Evolutionary conservation across 768 basidiomycete species (phyloP), one percentile per base, ranked within the genome.

Genomic region (Auriscalpium orientale): DNA sequence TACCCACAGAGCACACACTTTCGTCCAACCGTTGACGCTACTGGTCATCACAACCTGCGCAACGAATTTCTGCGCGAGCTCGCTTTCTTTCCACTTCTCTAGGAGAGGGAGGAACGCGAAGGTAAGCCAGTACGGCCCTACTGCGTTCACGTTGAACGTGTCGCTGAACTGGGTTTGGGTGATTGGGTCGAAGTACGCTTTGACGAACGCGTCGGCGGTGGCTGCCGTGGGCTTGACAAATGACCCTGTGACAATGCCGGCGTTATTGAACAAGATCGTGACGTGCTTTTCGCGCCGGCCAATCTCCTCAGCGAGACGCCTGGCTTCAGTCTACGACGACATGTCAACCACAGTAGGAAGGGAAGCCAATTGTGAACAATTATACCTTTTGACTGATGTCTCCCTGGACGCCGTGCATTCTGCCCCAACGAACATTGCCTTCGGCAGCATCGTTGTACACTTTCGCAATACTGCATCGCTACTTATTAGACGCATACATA

Each of bases 61-160:
- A 10, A 70, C 75, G 57, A 79, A 78, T 51, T 67, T 71, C 20
- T 62, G 53, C 53, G 65, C 66, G 5, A 67, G 67, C 11, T 56
- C 64, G 16, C 62, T 67, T 22, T 62, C 64, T 61, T 76, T 76
- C 75, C 77, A 77, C 49, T 72, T 74, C 58, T 78, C 76, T 8
- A 83, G 70, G 0, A 83, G 67, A 4, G 79, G 80, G 7, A 83
- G 70, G 68, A 82, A 81, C 10, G 80, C 80, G 59, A 81, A 77
- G 0, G 79, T 75, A 18, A 80, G 68, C 76, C 80, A 83, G 65
- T 79, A 80, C 7, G 79, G 76, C 1, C 74, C 76, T 8, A 74
- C 68, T 0, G 74, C 72, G 58, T 77, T 78, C 16, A 74, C 73
- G 55, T 67, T 66, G 33, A 72, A 47, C 13, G 60, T 61, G 45